Base-by-base conservation (phyloP, 805 yeast genomes). In the Babjeviella inositovora region DNA sequence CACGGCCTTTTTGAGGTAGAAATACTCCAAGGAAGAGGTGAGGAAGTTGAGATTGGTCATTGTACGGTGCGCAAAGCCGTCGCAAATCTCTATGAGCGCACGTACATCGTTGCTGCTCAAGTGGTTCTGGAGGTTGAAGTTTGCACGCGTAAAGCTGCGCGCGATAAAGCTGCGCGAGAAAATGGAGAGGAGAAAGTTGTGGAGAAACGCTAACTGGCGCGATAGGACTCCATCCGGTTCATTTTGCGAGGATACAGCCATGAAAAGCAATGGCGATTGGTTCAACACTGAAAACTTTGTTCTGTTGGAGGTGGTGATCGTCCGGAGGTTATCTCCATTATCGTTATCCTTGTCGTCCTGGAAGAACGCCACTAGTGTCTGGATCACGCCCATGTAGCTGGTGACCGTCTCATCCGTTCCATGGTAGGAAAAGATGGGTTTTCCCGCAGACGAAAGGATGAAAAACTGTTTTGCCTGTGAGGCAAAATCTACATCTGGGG, bases 391-490 rank as follows among this genome's bases (percentile, higher is more conserved):
- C 52, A 75, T 68, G 35, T 75, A 74, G 1, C 81, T 74, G 20
- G 77, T 48, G 2, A 75, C 54, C 9, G 69, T 45, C 17, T 69
- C 72, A 25, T 79, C 85, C 2, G 68, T 51, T 2, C 90, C 92
- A 39, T 71, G 67, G 57, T 73, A 54, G 2, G 92, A 67, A 44
- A 75, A 84, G 5, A 84, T 73, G 2, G 93, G 93, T 41, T 84
- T 84, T 0, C 95, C 95, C 1, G 95, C 93, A 2, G 71, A 52
- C 0, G 93, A 77, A 7, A 84, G 51, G 3, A 84, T 65, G 34
- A 80, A 75, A 38, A 75, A 79, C 29, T 82, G 92, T 41, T 81
- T 82, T n/a, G n/a, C n/a, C n/a, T n/a, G n/a, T n/a, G n/a, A n/a
- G n/a, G n/a, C n/a, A n/a, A n/a, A n/a, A n/a, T n/a, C n/a, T n/a